A percentile compares a stretch with the other conserved stretches of the same genome.
These are phyloP conservation scores for Furcasterigmium furcatum DNA, from an alignment of 2,329 filamentous ascomycete genomes.

Conservation along the genomic window DNA sequence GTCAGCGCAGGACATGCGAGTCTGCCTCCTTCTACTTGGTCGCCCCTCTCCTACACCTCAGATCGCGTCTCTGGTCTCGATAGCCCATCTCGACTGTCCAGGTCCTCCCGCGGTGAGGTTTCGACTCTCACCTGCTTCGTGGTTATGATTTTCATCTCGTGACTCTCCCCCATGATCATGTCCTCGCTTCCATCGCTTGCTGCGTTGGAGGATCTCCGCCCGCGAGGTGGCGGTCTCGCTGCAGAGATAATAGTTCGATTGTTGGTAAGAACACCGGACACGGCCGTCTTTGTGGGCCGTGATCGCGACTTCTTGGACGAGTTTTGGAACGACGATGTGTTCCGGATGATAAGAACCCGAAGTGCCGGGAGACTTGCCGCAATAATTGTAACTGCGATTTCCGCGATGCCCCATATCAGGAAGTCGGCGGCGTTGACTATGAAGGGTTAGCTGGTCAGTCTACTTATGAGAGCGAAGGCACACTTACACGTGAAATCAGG, in stretches of 20 bases:
- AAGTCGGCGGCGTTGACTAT: conserved; percentile 16
- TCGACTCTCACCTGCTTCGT: not conserved
- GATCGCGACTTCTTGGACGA: not conserved
- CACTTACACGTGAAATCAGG: not conserved
- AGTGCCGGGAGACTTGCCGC: conserved; percentile 28
- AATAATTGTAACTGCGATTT: conserved; percentile 23
- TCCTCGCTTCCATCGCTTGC: not conserved
- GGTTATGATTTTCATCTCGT: not conserved
- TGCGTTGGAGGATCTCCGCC: not conserved
- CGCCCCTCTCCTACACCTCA: not conserved
- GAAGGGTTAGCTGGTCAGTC: conserved; percentile 5
- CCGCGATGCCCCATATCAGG: conserved; percentile 23
- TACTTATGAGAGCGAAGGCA: not conserved
- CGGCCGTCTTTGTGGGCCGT: not conserved
- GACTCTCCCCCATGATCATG: not conserved
- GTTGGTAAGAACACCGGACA: not conserved
- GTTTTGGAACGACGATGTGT: not conserved
- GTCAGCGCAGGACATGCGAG: too few species aligned
- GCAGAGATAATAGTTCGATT: not conserved
- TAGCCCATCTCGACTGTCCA: not conserved
- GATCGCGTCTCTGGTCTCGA: not conserved
- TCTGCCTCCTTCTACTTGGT: too few species aligned
- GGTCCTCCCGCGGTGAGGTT: not conserved
- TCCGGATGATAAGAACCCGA: conserved; percentile 17
- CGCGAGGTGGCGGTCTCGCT: not conserved